Base-by-base conservation (phyloP, 2,329 filamentous ascomycete genomes). In the Fusarium protoensiforme region DNA sequence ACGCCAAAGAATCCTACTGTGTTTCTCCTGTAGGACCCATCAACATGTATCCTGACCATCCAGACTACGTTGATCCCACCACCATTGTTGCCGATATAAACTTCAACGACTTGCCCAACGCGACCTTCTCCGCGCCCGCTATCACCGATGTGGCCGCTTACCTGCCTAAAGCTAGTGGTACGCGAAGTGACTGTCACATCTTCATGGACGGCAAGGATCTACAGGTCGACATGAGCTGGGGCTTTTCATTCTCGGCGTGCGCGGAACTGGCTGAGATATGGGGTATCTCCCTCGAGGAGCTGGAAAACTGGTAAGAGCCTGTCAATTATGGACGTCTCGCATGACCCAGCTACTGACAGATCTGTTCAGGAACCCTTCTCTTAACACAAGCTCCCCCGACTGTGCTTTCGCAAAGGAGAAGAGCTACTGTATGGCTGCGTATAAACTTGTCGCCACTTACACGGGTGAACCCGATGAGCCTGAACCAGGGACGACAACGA, bases 1-100 rank as follows among this genome's bases (percentile, higher is more conserved):
- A 62, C 7, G 76, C 75, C 1, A 59, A 75, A 0, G 73, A 77
- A 29, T 72, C 65, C 39, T 84, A 84, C 71, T 84, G 81, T 67
- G 74, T 84, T 33, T 14, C 43, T 14, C 60, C 46, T 10, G n/a
- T 62, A 3, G 60, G 11, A 61, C 75, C 54, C 35, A 80, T 67
- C 14, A 65, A 57, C 14, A 24, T 33, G 7, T 70, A 67, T 36
- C 54, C 60, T 38, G 60, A 53, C 9, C 41, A 66, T 36, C 62
- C n/a, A 43, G 63, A 48, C 54, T 65, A 68, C n/a, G n/a, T 61
- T 51, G 18, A 29, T 14, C 54, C 48, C 5, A 48, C 6, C 4
- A 36, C 54, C 1, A 41, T 27, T 35, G 33, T n/a, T n/a, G 9
- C 65, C n/a, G 35, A 54, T 24, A 31, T 61, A 18, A 24, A 31